Base-by-base conservation (phyloP, 2,329 filamentous ascomycete genomes). In the Hypoxylon rubiginosum region DNA sequence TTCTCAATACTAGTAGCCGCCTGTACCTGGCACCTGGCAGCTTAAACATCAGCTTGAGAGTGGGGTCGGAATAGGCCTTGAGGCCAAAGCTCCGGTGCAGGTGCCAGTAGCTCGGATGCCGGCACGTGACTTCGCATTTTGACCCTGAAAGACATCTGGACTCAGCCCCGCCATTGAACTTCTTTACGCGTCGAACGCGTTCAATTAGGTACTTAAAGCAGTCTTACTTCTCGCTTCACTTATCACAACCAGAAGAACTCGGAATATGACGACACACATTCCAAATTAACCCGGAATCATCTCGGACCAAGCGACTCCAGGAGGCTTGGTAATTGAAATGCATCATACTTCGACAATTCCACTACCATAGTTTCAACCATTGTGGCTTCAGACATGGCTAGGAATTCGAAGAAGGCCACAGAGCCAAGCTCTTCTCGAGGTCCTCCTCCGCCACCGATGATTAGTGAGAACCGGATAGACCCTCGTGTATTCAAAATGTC, bases 401-500 rank as follows among this genome's bases (percentile, higher is more conserved):
- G 36, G 28, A 60, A 62, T 15, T 17, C 45, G 32, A 61, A 60
- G 19, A 17, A 36, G 10, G 58, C 48, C 26, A 26, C 17, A 21
- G 39, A 57, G 41, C 41, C 19, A 19, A 50, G 52, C 58, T 70
- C 69, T 56, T 63, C 58, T 49, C 65, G 41, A 8, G 48, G 60
- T 5, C 63, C 62, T 7, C 71, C 69, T 52, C 66, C 68, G 10
- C 65, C 69, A 2, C 70, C 73, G 30, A 17, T 75, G 34, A n/a
- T 78, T 51, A 76, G 73, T 52, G 60, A 74, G 17, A 75, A 72
- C 32, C 75, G 70, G 17, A 81, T 87, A 58, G 75, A 77, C 30
- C 77, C 76, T 17, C 75, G 72, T 46, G 81, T 85, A 68, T 73
- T 84, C 32, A 77, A 72, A 24, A 83, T 87, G 55, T 80, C 84